Base-by-base conservation (phyloP, 129 eudicot genomes). In the Glebionis coronaria region DNA sequence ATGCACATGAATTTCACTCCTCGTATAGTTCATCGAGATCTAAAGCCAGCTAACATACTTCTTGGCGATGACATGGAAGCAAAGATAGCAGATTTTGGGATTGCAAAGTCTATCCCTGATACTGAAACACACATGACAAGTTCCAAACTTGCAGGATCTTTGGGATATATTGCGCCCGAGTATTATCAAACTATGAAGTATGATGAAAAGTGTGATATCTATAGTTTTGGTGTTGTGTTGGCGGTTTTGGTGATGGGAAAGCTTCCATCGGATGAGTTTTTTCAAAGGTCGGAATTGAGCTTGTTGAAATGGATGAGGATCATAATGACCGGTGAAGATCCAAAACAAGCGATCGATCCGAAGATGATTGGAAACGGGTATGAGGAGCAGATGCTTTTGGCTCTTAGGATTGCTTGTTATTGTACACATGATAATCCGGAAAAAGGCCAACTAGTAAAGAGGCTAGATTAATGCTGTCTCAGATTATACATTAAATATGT, bases 361-460 rank as follows among this genome's bases (percentile, higher is more conserved):
- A 81, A 70, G 65, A 51, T 89, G 60, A 12, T 73, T 55, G 96
- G 88, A 49, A 89, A 81, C 27, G 94, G 88, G 47, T 81, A 73
- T 27, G 94, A 90, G 76, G 90, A 86, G 16, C 88, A 90, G 42
- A 90, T 90, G 90, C 79, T 90, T 21, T 74, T 83, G 44, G 94
- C 82, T 46, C 86, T 90, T 45, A 90, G 83, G 81, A 85, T 90
- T 74, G 94, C 97, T 20, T 90, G 88, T 54, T 86, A 74, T 56
- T 90, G 90, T 66, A 86, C 88, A 2, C 56, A 68, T 54, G 90
- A 86, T 44, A 73, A 81, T 71, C 94, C 97, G 0, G 81, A 83
- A 62, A 86, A 66, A 81, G 97, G 83, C 97, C 97, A 29, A 82
- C 65, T 44, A 86, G 94, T 63, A 90, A 73, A 82, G 94, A 86